A percentile compares a stretch with the other conserved stretches of the same genome.
Conservation (phyloP, 2,329 filamentous ascomycete species). For the Zalaria sp. region DNA sequence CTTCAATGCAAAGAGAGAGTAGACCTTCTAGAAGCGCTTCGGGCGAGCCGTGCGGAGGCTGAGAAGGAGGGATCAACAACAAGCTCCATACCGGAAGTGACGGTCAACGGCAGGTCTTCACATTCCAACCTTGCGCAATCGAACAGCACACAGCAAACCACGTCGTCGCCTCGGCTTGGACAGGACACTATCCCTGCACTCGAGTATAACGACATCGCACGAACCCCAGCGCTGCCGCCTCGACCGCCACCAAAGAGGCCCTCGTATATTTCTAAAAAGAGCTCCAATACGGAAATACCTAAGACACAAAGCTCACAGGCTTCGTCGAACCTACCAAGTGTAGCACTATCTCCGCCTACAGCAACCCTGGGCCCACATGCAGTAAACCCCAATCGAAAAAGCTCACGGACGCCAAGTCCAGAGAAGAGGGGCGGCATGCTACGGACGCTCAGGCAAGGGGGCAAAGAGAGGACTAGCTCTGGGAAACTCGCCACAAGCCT, state of each 20-base stretch:
- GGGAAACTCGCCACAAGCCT: constrained; percentile 30
- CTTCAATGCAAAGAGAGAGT: constrained; percentile 88
- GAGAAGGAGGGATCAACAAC: constrained; percentile 19
- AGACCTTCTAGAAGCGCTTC: constrained; percentile 70
- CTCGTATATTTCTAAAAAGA: constrained; percentile 29
- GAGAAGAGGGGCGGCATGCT: constrained; percentile 47
- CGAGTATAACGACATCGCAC: constrained; percentile 68
- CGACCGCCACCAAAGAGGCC: constrained; percentile 27
- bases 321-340: constrained; percentile 12
- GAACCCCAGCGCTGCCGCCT: constrained; percentile 35
- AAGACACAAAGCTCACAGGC: constrained; percentile 18
- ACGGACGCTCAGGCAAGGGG: constrained; percentile 35
- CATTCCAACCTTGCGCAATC: constrained; percentile 2
- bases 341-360: constrained; percentile 11
- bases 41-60: constrained; percentile 46
- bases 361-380: constrained; percentile 20
- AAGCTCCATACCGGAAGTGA: not conserved
- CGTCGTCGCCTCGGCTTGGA: constrained; percentile 51
- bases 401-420: constrained; percentile 45
- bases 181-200: constrained; percentile 70
- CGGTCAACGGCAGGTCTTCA: constrained; percentile 2
- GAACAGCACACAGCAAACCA: constrained; percentile 1
- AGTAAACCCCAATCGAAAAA: constrained; percentile 22
- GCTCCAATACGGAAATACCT: constrained; percentile 22
- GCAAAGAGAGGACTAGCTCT: constrained; percentile 41